phyloP scores from a whole-genome alignment of 2,329 filamentous ascomycete genomes.

The Trichoderma arundinaceum region DNA sequence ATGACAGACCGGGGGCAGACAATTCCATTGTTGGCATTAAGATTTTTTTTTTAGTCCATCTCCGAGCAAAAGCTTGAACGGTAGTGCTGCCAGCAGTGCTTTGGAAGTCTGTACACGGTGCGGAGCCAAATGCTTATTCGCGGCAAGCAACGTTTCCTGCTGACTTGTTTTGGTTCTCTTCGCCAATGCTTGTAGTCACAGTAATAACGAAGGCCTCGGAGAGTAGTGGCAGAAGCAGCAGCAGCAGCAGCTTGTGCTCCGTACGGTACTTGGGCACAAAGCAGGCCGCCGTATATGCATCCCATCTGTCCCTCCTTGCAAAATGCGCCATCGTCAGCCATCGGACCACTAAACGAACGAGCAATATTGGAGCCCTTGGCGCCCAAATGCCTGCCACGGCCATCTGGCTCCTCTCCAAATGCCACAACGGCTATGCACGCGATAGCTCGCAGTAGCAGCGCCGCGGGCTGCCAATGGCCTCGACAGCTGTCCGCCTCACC shows the following conservation, averaged over 20 bases:
- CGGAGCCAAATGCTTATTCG: background rate
- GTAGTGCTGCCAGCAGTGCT: too few relatives aligned
- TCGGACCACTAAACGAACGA: background rate
- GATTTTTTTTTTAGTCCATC: slow-evolving; percentile 5
- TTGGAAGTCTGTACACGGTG: background rate
- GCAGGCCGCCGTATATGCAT: background rate
- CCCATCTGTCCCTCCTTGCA: background rate
- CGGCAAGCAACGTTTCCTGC: background rate
- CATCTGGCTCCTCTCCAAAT: background rate
- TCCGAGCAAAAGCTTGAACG: slow-evolving; percentile 7
- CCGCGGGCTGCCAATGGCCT: background rate
- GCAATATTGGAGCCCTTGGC: background rate
- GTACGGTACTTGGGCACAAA: background rate
- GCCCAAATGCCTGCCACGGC: background rate
- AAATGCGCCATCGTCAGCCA: background rate
- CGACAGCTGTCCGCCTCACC: slow-evolving; percentile 10
- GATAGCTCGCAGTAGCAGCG: background rate
- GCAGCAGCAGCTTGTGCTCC: too few relatives aligned
- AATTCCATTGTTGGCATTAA: slow-evolving; percentile 2
- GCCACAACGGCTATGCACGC: background rate
- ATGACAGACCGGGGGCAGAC: slow-evolving; percentile 8
- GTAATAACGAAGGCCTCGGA: too few relatives aligned
- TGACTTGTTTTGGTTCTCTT: background rate
- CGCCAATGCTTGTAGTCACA: too few relatives aligned
- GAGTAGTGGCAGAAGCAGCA: too few relatives aligned